These are phyloP conservation scores for Quercus dentata DNA, from an alignment of 306 rosid species.

Conservation along the genomic window DNA sequence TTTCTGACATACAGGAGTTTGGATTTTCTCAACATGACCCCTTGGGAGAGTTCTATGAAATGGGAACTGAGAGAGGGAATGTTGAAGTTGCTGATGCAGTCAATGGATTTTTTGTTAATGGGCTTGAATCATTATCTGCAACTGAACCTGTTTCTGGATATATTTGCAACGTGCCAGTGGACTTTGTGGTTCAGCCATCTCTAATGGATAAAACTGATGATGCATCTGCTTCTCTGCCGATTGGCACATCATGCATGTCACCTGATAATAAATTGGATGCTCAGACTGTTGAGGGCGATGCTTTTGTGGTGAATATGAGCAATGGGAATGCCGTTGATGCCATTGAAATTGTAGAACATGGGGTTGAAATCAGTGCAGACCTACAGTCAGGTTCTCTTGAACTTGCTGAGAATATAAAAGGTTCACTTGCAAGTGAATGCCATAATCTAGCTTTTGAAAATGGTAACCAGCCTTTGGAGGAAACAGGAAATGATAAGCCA, in stretches of 20 bases:
- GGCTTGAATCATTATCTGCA: conserved; percentile 35
- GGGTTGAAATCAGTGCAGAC: conserved; percentile 35
- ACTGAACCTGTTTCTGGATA: conserved; percentile 35
- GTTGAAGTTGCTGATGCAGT: conserved; percentile 37
- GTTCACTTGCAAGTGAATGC: conserved; percentile 37
- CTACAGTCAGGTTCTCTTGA: conserved; percentile 38
- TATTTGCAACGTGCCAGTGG: conserved; percentile 22
- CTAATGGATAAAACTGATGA: conserved; percentile 39
- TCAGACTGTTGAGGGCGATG: conserved; percentile 38
- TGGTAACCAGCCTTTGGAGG: conserved; percentile 39
- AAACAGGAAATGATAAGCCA: conserved; percentile 31
- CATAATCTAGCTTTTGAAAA: conserved; percentile 34
- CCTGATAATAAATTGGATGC: conserved; percentile 41
- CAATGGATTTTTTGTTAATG: conserved; percentile 33
- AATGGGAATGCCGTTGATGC: conserved; percentile 34
- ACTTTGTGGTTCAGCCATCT: conserved; percentile 25
- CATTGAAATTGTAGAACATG: conserved; percentile 30
- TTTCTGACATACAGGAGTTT: conserved; percentile 26
- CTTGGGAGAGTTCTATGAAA: conserved; percentile 28
- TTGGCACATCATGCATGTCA: conserved; percentile 36
- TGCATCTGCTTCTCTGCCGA: conserved; percentile 39
- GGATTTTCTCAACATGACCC: conserved; percentile 34
- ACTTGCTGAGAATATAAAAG: conserved; percentile 20
- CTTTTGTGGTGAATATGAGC: conserved; percentile 23
- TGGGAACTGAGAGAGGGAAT: conserved; percentile 39